phyloP scores from a whole-genome alignment of 257 asterid genomes.

The Fraxinus excelsior region DNA sequence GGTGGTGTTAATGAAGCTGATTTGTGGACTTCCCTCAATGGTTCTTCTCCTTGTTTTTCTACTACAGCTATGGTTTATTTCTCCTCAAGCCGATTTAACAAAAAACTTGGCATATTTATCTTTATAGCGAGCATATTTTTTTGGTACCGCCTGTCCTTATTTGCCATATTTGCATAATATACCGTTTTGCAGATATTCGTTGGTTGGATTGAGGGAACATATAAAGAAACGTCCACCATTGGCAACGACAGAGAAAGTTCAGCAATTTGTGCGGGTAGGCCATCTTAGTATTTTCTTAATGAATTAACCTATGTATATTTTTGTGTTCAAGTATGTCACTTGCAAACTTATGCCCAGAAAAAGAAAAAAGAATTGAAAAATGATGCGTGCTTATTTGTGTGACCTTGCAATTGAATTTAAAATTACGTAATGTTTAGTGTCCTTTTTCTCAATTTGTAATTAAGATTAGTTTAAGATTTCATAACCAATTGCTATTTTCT shows the following conservation, averaged over 20 bases:
- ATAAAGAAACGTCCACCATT: conserved; percentile 98
- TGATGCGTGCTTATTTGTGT: not conserved
- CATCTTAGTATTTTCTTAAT: conserved; percentile 13
- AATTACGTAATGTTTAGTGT: not conserved
- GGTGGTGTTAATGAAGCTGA: too few relatives aligned
- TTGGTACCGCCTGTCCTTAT: conserved; percentile 2
- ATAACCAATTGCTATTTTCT: conserved; percentile 2
- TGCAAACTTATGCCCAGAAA: not conserved
- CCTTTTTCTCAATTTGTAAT: not conserved
- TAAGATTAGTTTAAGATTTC: not conserved
- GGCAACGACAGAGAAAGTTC: conserved; percentile 94
- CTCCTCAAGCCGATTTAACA: not conserved
- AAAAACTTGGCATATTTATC: not conserved
- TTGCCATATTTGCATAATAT: not conserved
- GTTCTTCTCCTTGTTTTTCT: not conserved
- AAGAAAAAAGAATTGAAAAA: not conserved
- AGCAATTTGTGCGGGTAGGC: conserved; percentile 87
- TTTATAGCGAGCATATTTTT: not conserved
- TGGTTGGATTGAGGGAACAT: conserved; percentile 85
- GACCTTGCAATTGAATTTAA: not conserved
- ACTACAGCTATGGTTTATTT: not conserved
- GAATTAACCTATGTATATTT: not conserved
- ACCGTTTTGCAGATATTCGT: conserved; percentile 56
- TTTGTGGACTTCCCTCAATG: not conserved
- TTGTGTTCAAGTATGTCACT: not conserved